Percentiles rank a stretch among this genome's conserved stretches.
Evolutionary conservation across 805 yeast species (phyloP).

Genomic region (Saccharomycopsis selenospora): DNA sequence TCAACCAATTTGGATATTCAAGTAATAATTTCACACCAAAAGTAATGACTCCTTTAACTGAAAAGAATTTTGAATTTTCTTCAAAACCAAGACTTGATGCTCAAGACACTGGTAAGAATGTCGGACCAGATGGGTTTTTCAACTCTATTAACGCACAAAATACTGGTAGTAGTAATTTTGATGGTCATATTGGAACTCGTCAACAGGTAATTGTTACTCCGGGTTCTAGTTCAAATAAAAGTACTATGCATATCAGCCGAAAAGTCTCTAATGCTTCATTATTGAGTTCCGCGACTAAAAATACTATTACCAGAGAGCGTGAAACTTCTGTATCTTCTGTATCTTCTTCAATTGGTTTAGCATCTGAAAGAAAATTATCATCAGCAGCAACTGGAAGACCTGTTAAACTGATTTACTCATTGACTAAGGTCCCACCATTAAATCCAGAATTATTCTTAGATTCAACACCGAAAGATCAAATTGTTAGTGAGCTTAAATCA

Average conservation of each 20-base stretch:
- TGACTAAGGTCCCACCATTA: slow-evolving; percentile 26
- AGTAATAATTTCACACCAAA: slow-evolving; percentile 45
- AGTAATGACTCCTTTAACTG: slow-evolving; percentile 79
- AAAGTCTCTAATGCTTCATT: not conserved
- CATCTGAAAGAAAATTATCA: not conserved
- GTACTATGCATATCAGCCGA: not conserved
- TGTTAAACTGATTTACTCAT: not conserved
- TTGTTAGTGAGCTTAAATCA: slow-evolving; percentile 28
- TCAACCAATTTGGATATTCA: slow-evolving; percentile 59
- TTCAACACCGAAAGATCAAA: slow-evolving; percentile 29
- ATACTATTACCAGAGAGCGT: slow-evolving; percentile 8
- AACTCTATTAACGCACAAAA: not conserved
- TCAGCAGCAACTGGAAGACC: not conserved
- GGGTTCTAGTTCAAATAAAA: not conserved
- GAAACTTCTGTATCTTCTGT: slow-evolving; percentile 12
- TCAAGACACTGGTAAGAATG: slow-evolving; percentile 3
- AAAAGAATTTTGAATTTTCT: slow-evolving; percentile 32
- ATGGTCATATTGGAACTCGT: not conserved
- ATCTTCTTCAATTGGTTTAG: slow-evolving; percentile 1
- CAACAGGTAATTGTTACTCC: slow-evolving; percentile 8
- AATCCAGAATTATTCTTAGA: slow-evolving; percentile 32
- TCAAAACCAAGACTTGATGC: slow-evolving; percentile 17
- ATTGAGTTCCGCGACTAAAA: not conserved
- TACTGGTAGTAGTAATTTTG: not conserved
- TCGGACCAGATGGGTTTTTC: slow-evolving; percentile 1